Evolutionary conservation across 202 grass and related monocot genomes (phyloP).

Genomic region (Panicum virgatum): DNA sequence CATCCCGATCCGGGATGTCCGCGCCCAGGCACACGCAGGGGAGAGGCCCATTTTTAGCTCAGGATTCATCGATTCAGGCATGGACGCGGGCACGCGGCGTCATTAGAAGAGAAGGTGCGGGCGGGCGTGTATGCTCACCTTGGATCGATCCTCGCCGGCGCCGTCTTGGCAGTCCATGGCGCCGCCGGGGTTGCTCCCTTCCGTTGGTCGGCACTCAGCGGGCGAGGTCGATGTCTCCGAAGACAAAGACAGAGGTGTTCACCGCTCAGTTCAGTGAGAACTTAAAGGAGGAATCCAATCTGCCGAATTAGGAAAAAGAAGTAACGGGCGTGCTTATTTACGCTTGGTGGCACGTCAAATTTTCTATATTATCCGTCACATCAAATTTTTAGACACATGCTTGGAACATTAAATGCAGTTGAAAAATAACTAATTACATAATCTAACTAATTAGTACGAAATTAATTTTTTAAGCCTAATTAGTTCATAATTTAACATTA

Average conservation of each 20-base stretch:
- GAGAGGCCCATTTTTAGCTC: conserved; percentile 11
- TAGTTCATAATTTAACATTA: no score
- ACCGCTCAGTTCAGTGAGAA: background rate
- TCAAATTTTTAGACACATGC: no score
- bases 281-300: no score
- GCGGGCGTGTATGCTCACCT: conserved; percentile 22
- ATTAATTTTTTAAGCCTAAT: no score
- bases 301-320: no score
- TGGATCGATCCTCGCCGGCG: conserved; percentile 2
- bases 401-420: no score
- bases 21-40: background rate
- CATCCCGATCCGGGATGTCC: background rate
- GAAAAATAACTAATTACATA: no score
- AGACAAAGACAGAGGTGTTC: background rate
- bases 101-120: background rate
- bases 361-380: no score
- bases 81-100: background rate
- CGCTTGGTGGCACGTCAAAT: no score
- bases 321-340: no score
- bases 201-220: background rate
- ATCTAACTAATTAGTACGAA: no score
- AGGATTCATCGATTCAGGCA: background rate
- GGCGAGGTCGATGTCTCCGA: conserved; percentile 2
- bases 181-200: background rate
- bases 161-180: conserved; percentile 27